Base-by-base conservation (phyloP, 2,329 filamentous ascomycete genomes). In the Penicillium nordicum region DNA sequence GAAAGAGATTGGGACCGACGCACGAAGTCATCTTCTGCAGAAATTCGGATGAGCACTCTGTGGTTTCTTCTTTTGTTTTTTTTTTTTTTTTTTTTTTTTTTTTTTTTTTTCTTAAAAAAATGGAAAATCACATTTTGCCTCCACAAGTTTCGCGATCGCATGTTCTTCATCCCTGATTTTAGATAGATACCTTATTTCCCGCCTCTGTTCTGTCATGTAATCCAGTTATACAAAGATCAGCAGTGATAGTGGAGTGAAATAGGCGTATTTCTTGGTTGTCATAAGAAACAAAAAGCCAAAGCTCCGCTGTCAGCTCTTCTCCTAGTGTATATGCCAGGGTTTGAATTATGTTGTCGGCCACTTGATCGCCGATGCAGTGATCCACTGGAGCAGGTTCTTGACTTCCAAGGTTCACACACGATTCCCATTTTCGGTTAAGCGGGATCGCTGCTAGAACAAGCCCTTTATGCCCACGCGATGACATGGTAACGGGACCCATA, bases 371-470 rank as follows among this genome's bases (percentile, higher is more conserved):
- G 52, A 62, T 60, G 44, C 38, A 53, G 38, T 43, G 53, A 43
- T 54, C 63, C 61, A 61, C 57, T 44, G 21, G 36, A 42, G 45
- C 44, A 51, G 55, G 55, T 50, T 48, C 46, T 47, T 54, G 46
- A 49, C 44, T 49, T 21, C 21, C 21, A 2, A 21, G 21, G 21
- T 21, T 41, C 18, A 47, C 6, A 42, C 23, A 50, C 25, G 36
- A 27, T 41, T 55, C 36, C 48, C 50, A 53, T 47, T 56, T 56
- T 18, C 7, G 53, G 44, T n/a, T 49, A 55, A 53, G 21, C 34
- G 41, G n/a, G 32, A 32, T 50, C 29, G 54, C 59, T 60, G 53
- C 59, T 64, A 43, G 54, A 62, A 57, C 53, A 62, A 62, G 59
- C 7, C 16, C 23, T 5, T 16, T 6, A 30, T 52, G 5, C 12